These are phyloP conservation scores for Otatea glauca DNA, from an alignment of 176 grass and related monocot species.

Conservation along the genomic window DNA sequence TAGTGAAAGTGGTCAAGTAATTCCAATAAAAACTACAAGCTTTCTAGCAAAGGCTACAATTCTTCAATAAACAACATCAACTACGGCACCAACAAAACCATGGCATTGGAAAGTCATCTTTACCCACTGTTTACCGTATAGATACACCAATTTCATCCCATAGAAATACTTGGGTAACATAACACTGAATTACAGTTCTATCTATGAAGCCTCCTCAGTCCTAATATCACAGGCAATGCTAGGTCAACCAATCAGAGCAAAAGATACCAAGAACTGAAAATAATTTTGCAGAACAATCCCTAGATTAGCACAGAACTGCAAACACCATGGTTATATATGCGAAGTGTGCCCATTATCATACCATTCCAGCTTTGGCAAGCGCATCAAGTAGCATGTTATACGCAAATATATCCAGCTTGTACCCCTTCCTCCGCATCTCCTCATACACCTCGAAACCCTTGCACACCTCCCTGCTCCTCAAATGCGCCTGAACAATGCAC, in stretches of 20 bases:
- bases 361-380: constrained; percentile 85
- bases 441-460: constrained; percentile 73
- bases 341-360: constrained; percentile 34
- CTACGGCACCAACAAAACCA: constrained; percentile 11
- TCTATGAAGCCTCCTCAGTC: neutral
- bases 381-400: constrained; percentile 96
- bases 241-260: constrained; percentile 26
- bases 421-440: constrained; percentile 81
- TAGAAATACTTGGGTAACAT: neutral
- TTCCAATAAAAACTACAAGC: constrained; percentile 1
- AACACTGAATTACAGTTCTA: neutral
- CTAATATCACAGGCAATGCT: neutral
- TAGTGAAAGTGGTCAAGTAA: constrained; percentile 2
- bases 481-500: constrained; percentile 81
- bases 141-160: neutral
- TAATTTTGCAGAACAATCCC: neutral
- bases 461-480: constrained; percentile 70
- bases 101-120: constrained; percentile 9
- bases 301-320: constrained; percentile 10
- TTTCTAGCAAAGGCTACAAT: constrained; percentile 7
- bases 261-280: neutral
- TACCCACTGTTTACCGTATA: neutral
- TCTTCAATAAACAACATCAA: constrained; percentile 4
- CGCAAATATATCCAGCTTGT: constrained; percentile 89
- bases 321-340: neutral